Base-by-base conservation (phyloP, 192 early-diverging fungal species). In the Mortierella claussenii region DNA sequence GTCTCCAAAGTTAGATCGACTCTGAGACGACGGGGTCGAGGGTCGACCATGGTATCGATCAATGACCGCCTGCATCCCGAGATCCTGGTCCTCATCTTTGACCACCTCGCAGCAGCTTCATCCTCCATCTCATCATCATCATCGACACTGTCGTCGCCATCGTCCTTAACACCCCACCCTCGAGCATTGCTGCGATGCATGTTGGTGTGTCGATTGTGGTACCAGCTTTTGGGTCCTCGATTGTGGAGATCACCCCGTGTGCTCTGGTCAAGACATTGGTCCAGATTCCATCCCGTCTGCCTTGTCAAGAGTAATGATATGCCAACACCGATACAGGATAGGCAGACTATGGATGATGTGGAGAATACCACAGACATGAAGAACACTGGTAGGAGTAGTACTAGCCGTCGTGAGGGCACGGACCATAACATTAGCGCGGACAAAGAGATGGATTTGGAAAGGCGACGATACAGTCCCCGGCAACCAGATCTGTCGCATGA, bases 201-300 rank as follows among this genome's bases (percentile, higher is more conserved):
- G 40, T 49, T 76, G 11, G 73, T 76, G 9, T 76, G 73, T 47
- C 55, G 54, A 31, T 55, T 36, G 6, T 76, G 73, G 73, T 57
- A 62, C 31, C 28, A 43, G 8, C 53, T 76, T 1, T 37, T 67
- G 1, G 73, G 73, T n/a, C 73, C 73, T n/a, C 0, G 17, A 1
- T 18, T 76, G 3, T 76, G 73, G 73, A 76, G 36, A 24, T 4
- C 42, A 2, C 73, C 73, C 13, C 64, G 73, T 8, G 46, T 76
- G 23, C 73, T 76, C 27, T 76, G 73, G 73, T 76, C 73, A 9
- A 40, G 54, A 27, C 63, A 76, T 20, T 76, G 73, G 73, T 67
- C 73, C 4, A 40, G 65, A 11, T 76, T 67, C 31, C 45, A 62
- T 21, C 73, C 73, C 10, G 40, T 67, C 30, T 33, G 34, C n/a